Conservation (phyloP, 352 stramenopile genomes). For the Globisporangium carolinianum region DNA sequence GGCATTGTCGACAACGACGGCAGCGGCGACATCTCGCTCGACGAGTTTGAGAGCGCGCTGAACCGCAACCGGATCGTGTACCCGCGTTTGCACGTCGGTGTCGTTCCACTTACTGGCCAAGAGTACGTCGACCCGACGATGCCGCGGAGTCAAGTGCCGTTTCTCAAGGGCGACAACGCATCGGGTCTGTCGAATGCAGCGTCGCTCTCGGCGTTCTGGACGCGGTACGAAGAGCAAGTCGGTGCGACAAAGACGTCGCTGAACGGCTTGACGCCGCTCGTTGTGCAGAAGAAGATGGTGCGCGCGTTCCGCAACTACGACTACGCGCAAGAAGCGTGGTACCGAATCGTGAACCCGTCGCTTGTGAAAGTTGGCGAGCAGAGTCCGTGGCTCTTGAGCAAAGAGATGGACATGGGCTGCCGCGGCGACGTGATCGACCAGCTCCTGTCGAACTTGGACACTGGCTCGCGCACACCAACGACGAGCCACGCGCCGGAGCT, state of each 20-base stretch:
- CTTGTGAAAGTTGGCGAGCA: slow-evolving; percentile 63
- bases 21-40: slow-evolving; percentile 77
- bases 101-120: slow-evolving; percentile 62
- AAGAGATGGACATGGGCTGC: slow-evolving; percentile 73
- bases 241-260: slow-evolving; percentile 48
- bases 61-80: slow-evolving; percentile 69
- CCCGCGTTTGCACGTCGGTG: slow-evolving; percentile 43
- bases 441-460: slow-evolving; percentile 59
- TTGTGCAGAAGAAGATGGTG: slow-evolving; percentile 86
- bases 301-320: slow-evolving; percentile 82
- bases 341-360: slow-evolving; percentile 67
- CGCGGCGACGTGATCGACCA: slow-evolving; percentile 73
- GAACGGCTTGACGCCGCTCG: slow-evolving; percentile 37
- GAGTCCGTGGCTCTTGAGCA: slow-evolving; percentile 67
- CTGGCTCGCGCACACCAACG: neutral
- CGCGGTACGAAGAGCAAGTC: slow-evolving; percentile 64
- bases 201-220: slow-evolving; percentile 62
- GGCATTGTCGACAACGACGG: slow-evolving; percentile 72
- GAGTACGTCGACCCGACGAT: slow-evolving; percentile 71
- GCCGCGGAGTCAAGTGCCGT: slow-evolving; percentile 62
- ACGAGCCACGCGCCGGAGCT: slow-evolving; percentile 12
- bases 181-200: slow-evolving; percentile 47
- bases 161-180: slow-evolving; percentile 28
- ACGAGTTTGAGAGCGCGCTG: slow-evolving; percentile 75
- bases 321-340: slow-evolving; percentile 84